These are phyloP conservation scores for Leptosphaerulina australis DNA, from an alignment of 2,329 filamentous ascomycete species.

Conservation along the genomic window DNA sequence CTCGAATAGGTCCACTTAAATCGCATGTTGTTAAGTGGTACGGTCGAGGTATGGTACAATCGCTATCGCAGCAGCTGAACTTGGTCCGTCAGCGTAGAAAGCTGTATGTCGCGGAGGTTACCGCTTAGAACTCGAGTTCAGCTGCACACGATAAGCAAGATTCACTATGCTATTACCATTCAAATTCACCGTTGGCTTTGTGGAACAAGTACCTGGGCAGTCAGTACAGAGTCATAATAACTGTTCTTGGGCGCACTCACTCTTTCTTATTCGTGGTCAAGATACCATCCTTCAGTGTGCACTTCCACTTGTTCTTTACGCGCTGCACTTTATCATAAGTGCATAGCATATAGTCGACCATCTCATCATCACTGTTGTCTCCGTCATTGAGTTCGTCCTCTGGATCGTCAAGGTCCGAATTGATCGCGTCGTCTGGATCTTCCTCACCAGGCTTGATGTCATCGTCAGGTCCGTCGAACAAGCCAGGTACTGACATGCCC, in stretches of 20 bases:
- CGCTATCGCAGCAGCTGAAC: conserved; percentile 16
- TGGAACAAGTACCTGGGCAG: conserved; percentile 82
- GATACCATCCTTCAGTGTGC: conserved; percentile 94
- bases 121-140: conserved; percentile 31
- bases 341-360: conserved; percentile 93
- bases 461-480: conserved; percentile 61
- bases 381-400: conserved; percentile 83
- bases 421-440: conserved; percentile 91
- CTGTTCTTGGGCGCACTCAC: conserved; percentile 53
- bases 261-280: conserved; percentile 92
- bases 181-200: conserved; percentile 95
- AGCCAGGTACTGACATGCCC: conserved; percentile 23
- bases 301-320: conserved; percentile 98
- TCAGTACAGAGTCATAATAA: conserved; percentile 1
- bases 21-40: neutral
- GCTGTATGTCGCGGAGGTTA: conserved; percentile 3
- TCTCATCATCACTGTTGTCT: conserved; percentile 83
- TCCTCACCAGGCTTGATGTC: conserved; percentile 60
- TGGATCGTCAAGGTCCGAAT: conserved; percentile 94
- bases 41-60: conserved; percentile 9
- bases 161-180: conserved; percentile 70
- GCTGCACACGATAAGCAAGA: conserved; percentile 27
- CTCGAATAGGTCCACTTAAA: neutral
- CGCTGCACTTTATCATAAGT: conserved; percentile 99
- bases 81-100: conserved; percentile 13